Evolutionary conservation across 176 grass and related monocot species (phyloP).

Genomic region (Phragmites australis): DNA sequence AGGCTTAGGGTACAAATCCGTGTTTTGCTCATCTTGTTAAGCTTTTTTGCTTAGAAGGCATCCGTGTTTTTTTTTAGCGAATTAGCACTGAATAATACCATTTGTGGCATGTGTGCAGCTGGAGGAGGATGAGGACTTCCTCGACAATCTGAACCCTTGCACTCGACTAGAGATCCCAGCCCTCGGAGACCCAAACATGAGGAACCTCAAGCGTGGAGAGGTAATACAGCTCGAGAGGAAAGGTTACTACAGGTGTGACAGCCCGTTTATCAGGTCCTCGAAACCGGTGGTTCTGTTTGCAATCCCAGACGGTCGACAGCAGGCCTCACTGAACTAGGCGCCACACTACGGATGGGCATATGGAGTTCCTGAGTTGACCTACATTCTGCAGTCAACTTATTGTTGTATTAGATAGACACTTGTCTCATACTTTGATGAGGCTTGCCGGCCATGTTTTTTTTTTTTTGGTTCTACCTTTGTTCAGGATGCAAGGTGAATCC

Average conservation of each 20-base stretch:
- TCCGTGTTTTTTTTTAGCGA: not conserved
- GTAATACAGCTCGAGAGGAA: conserved; percentile 84
- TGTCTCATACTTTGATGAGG: no score
- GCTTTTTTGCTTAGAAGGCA: not conserved
- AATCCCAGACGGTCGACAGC: conserved; percentile 77
- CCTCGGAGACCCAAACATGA: conserved; percentile 78
- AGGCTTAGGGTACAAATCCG: no score
- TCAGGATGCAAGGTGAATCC: no score
- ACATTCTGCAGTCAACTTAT: no score
- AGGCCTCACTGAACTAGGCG: conserved; percentile 51
- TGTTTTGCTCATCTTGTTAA: not conserved
- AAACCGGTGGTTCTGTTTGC: conserved; percentile 75
- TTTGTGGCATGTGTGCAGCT: conserved; percentile 48
- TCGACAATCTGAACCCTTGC: conserved; percentile 83
- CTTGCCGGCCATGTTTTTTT: no score
- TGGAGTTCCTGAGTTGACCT: no score
- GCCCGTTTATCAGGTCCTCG: conserved; percentile 62
- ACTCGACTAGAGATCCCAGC: conserved; percentile 61
- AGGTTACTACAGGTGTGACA: conserved; percentile 76
- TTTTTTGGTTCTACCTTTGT: no score
- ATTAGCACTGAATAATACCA: not conserved
- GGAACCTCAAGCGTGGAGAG: conserved; percentile 68
- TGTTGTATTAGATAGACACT: no score
- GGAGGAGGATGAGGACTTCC: conserved; percentile 83
- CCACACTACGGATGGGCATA: no score